Conservation (phyloP, 129 eudicot species). For the Pulicaria dysenterica region DNA sequence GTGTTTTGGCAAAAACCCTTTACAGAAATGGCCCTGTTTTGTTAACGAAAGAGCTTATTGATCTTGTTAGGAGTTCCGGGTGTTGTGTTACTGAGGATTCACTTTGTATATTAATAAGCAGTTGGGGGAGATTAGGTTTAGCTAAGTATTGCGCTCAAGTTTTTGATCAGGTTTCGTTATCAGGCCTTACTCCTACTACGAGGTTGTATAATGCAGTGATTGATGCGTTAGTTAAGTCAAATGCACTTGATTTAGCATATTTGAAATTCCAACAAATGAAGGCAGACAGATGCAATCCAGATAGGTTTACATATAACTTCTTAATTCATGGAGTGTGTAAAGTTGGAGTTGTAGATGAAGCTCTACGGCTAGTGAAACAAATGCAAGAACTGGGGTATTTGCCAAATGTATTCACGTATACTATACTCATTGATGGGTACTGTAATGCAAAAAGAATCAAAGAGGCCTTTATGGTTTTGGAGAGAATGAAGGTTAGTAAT, state of each 20-base stretch:
- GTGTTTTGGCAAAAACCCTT: conserved; percentile 60
- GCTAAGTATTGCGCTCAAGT: conserved; percentile 78
- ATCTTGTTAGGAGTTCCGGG: conserved; percentile 58
- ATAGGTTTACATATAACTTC: conserved; percentile 89
- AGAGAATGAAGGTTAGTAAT: conserved; percentile 69
- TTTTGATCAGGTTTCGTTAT: conserved; percentile 77
- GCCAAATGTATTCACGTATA: conserved; percentile 86
- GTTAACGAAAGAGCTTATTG: conserved; percentile 59
- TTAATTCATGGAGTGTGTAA: conserved; percentile 94
- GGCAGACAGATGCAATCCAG: conserved; percentile 69
- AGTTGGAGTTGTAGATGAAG: conserved; percentile 91
- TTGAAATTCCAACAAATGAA: conserved; percentile 94
- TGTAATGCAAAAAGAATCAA: conserved; percentile 75
- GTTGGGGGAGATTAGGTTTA: conserved; percentile 97
- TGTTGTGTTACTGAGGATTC: conserved; percentile 61
- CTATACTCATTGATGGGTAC: conserved; percentile 82
- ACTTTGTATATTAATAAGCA: conserved; percentile 67
- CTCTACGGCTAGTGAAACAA: conserved; percentile 69
- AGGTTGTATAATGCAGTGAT: conserved; percentile 87
- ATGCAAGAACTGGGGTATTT: conserved; percentile 64
- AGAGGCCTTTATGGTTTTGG: conserved; percentile 72
- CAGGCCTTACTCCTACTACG: conserved; percentile 71
- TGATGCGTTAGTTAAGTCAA: conserved; percentile 79
- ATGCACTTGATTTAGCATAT: conserved; percentile 90
- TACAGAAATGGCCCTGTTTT: conserved; percentile 81